phyloP scores from a whole-genome alignment of 352 stramenopile species.

The Phytophthora chlamydospora region DNA sequence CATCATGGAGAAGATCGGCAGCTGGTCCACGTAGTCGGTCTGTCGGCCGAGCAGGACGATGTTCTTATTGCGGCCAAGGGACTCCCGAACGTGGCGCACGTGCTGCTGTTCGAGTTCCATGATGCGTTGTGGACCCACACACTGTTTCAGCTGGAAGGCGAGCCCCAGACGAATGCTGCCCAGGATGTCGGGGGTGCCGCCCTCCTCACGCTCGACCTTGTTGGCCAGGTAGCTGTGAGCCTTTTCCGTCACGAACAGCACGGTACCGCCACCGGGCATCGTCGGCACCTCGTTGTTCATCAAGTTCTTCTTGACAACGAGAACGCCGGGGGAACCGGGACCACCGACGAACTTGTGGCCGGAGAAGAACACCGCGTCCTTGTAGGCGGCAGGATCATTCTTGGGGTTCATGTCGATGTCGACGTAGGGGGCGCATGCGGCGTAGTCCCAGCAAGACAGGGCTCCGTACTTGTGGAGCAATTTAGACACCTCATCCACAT shows the following conservation, averaged over 20 bases:
- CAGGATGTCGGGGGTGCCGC: slow-evolving; percentile 95
- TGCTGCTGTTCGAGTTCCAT: slow-evolving; percentile 54
- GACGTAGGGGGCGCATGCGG: slow-evolving; percentile 93
- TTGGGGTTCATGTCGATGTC: slow-evolving; percentile 97
- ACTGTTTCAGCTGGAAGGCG: slow-evolving; percentile 91
- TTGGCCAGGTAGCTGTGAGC: slow-evolving; percentile 81
- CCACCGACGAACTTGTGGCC: slow-evolving; percentile 97
- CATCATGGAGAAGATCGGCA: slow-evolving; percentile 97
- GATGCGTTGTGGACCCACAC: slow-evolving; percentile 56
- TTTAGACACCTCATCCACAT: slow-evolving; percentile 89
- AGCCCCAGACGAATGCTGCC: slow-evolving; percentile 93
- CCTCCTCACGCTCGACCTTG: slow-evolving; percentile 90
- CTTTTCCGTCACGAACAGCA: slow-evolving; percentile 64
- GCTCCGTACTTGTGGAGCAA: slow-evolving; percentile 92
- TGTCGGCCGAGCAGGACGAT: slow-evolving; percentile 91
- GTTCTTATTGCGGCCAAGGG: slow-evolving; percentile 54
- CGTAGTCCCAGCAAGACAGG: slow-evolving; percentile 96
- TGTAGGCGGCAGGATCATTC: slow-evolving; percentile 46
- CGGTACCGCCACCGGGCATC: slow-evolving; percentile 50
- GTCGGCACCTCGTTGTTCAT: slow-evolving; percentile 66
- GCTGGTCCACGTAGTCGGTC: slow-evolving; percentile 44
- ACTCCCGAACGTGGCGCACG: slow-evolving; percentile 41
- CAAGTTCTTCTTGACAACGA: slow-evolving; percentile 95
- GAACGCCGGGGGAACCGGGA: slow-evolving; percentile 90
- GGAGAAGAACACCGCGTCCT: slow-evolving; percentile 96